Evolutionary conservation across 2,329 filamentous ascomycete species (phyloP).

Genomic region (Lachnellula arida): DNA sequence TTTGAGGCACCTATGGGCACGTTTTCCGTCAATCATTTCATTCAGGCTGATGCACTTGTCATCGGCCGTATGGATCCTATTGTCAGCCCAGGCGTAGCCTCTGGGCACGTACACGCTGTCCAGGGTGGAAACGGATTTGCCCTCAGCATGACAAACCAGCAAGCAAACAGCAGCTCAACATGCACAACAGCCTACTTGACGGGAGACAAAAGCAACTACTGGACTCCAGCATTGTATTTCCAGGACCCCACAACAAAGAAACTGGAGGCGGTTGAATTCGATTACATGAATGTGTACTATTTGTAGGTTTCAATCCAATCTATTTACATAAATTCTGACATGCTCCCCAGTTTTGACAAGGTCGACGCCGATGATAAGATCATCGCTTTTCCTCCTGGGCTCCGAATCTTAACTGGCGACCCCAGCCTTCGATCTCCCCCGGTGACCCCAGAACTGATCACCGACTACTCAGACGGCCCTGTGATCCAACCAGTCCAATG

Average conservation of each 20-base stretch:
- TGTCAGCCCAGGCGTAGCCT: slow-evolving; percentile 54
- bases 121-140: slow-evolving; percentile 56
- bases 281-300: slow-evolving; percentile 76
- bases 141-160: slow-evolving; percentile 55
- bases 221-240: slow-evolving; percentile 78
- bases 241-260: slow-evolving; percentile 58
- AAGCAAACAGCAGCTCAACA: slow-evolving; percentile 49
- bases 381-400: slow-evolving; percentile 68
- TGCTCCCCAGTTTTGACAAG: slow-evolving; percentile 39
- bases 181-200: slow-evolving; percentile 80
- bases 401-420: slow-evolving; percentile 78
- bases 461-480: slow-evolving; percentile 47
- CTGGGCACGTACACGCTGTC: slow-evolving; percentile 68
- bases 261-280: slow-evolving; percentile 51
- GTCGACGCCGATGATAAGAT: slow-evolving; percentile 60
- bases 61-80: slow-evolving; percentile 72
- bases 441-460: slow-evolving; percentile 44
- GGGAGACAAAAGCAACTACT: slow-evolving; percentile 85
- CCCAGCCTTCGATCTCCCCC: slow-evolving; percentile 59
- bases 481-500: slow-evolving; percentile 50
- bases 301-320: slow-evolving; percentile 43
- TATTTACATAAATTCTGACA: slow-evolving; percentile 24
- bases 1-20: slow-evolving; percentile 37
- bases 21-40: slow-evolving; percentile 68
- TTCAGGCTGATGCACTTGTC: slow-evolving; percentile 57